Base-by-base conservation (phyloP, 306 rosid genomes). In the Glycine tomentella region DNA sequence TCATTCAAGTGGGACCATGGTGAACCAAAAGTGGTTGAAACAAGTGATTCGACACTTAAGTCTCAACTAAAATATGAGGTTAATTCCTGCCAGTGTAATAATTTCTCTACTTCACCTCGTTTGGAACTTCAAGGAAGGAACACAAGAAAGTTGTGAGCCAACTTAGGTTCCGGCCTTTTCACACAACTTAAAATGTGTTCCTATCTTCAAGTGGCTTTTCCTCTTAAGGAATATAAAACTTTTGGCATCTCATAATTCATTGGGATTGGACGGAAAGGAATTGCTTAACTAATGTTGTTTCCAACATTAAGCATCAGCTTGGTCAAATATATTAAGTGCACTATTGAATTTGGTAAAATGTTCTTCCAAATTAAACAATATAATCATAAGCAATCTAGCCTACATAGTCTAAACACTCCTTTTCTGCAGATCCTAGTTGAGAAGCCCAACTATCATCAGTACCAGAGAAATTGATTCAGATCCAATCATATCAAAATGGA, bases 401-500 rank as follows among this genome's bases (percentile, higher is more conserved):
- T 25, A 25, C 31, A 25, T 25, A 2, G 31, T 25, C 31, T 25
- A 25, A 25, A 25, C 31, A 25, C 31, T 25, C 31, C 31, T 25
- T 58, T 76, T 2, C 36, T 80, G 55, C 72, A 57, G 51, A 51
- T 71, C 66, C 50, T 72, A 57, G 74, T 61, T 78, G 57, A 45
- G 67, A 71, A 67, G 81, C 56, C 68, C 50, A 49, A 20, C 51
- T 36, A 36, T 36, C 40, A 36, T 66, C 57, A 73, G 38, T 17
- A 45, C 38, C 49, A 74, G 73, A 72, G 69, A 14, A 44, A 62
- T 74, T 36, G 15, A 73, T 55, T 77, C 48, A 80, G 65, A 49
- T 57, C 16, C 12, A 1, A 59, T 12, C 56, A 67, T 49, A 14
- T 17, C 40, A 25, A 68, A 9, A 85, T 86, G 92, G 81, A 71